A percentile compares a stretch with the other conserved stretches of the same genome.
Evolutionary conservation across 176 grass and related monocot genomes (phyloP).

Genomic region (Aegilops sharonensis): DNA sequence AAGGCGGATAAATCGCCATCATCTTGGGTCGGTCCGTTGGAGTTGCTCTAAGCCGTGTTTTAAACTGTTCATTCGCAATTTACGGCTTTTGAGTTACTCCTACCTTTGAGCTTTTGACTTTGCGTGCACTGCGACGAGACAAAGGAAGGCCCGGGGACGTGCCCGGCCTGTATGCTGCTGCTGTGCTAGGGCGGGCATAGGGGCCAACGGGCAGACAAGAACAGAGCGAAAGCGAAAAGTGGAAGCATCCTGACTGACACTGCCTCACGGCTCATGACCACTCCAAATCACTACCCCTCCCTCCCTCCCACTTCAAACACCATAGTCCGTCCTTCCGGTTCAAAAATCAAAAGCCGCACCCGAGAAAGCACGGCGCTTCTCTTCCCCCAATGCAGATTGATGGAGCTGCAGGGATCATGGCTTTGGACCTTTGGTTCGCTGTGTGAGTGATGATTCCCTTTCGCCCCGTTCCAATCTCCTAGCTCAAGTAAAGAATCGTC

Average conservation of each 20-base stretch:
- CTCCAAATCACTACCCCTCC: not conserved
- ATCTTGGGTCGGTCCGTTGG: no score
- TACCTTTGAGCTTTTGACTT: no score
- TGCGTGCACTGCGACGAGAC: no score
- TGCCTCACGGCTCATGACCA: not conserved
- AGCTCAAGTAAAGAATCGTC: not conserved
- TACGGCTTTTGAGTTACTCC: no score
- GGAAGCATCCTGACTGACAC: constrained; percentile 48
- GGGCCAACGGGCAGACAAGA: constrained; percentile 28
- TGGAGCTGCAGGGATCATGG: constrained; percentile 29
- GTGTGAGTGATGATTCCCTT: constrained; percentile 13
- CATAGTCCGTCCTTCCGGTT: not conserved
- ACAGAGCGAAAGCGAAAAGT: constrained; percentile 53
- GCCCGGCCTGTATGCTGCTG: not conserved
- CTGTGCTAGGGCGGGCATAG: not conserved
- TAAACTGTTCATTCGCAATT: no score
- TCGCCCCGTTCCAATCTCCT: not conserved
- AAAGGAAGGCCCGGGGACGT: not conserved
- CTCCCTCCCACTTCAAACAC: not conserved
- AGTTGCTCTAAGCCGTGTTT: no score
- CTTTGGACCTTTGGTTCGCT: constrained; percentile 6
- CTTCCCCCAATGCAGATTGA: constrained; percentile 38
- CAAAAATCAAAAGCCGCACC: constrained; percentile 35
- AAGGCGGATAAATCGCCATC: no score
- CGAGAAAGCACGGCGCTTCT: not conserved